Base-by-base conservation (phyloP, 371 early-diverging fungal species). In the Mucor racemosus region DNA sequence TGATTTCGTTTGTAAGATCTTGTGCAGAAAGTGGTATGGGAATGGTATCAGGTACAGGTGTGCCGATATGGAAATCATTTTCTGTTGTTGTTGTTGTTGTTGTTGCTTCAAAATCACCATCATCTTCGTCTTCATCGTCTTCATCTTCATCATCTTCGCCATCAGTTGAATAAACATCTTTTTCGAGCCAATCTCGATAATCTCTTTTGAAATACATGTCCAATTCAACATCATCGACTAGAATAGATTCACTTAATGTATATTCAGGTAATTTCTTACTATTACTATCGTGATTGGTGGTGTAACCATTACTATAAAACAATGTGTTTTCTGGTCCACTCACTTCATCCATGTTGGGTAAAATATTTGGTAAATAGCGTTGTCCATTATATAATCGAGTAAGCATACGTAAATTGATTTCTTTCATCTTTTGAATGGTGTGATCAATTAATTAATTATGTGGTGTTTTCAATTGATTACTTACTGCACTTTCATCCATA, bases 181-280 rank as follows among this genome's bases (percentile, higher is more conserved):
- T 73, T 53, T 86, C 85, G n/a, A 92, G 78, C 91, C 91, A 91
- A 33, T 77, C 68, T 62, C 87, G 84, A 63, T 91, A 92, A 40
- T 90, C 84, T 35, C 76, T 74, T 69, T 78, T 79, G 60, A 87
- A 87, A 1, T 73, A 75, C 7, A 69, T 63, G 33, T 84, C 87
- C 58, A 86, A 69, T 55, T 86, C 85, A 21, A 73, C 19, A 46
- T 67, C 67, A 53, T 63, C 62, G 2, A 65, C 58, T 11, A 63
- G 64, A 33, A 71, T 40, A 15, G 72, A 69, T 64, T 61, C 70
- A 44, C 35, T 60, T 15, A 73, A 53, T 60, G 59, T 56, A 41
- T 73, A 73, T 0, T 69, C 67, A n/a, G 66, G 69, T 38, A 68
- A 21, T 21, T 33, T 31, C 10, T 39, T 26, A 14, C 71, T 14